These are phyloP conservation scores for Fusarium sp. DNA, from an alignment of 2,329 filamentous ascomycete genomes.

Conservation along the genomic window DNA sequence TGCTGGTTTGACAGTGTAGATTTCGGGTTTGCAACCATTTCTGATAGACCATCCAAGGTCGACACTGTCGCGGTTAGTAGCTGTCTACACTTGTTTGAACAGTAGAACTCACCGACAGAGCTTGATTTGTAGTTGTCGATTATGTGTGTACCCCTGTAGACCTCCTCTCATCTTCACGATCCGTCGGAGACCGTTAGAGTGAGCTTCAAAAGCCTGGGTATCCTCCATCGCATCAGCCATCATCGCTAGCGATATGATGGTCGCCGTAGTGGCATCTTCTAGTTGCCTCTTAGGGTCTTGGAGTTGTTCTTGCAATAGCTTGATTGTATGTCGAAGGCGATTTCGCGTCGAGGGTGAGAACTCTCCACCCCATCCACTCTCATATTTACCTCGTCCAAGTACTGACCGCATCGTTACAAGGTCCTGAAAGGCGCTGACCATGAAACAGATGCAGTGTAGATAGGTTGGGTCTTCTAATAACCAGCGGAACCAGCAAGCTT, in stretches of 20 bases:
- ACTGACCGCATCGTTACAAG: conserved; percentile 8
- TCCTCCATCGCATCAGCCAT: conserved; percentile 43
- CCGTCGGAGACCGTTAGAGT: conserved; percentile 40
- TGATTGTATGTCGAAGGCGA: conserved; percentile 35
- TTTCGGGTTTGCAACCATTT: conserved; percentile 42
- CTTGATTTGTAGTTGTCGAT: conserved; percentile 47
- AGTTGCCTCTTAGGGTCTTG: conserved; percentile 26
- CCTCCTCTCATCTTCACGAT: conserved; percentile 48
- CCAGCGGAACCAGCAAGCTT: conserved; percentile 48
- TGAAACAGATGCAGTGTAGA: conserved; percentile 44
- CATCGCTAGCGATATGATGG: conserved; percentile 40
- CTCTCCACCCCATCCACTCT: neutral
- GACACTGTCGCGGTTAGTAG: conserved; percentile 25
- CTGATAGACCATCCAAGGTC: conserved; percentile 48
- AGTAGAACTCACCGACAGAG: conserved; percentile 44
- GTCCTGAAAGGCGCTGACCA: conserved; percentile 42
- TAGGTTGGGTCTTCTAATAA: conserved; percentile 45
- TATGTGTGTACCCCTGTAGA: conserved; percentile 39
- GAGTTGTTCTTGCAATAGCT: conserved; percentile 33
- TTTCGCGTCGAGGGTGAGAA: conserved; percentile 31
- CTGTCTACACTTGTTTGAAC: accelerated
- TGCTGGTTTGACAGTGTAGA: conserved; percentile 32
- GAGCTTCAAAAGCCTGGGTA: conserved; percentile 28
- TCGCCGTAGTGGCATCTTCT: conserved; percentile 38
- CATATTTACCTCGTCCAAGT: neutral